Evolutionary conservation across 2,329 filamentous ascomycete genomes (phyloP).

Genomic region (Amphichorda felina): DNA sequence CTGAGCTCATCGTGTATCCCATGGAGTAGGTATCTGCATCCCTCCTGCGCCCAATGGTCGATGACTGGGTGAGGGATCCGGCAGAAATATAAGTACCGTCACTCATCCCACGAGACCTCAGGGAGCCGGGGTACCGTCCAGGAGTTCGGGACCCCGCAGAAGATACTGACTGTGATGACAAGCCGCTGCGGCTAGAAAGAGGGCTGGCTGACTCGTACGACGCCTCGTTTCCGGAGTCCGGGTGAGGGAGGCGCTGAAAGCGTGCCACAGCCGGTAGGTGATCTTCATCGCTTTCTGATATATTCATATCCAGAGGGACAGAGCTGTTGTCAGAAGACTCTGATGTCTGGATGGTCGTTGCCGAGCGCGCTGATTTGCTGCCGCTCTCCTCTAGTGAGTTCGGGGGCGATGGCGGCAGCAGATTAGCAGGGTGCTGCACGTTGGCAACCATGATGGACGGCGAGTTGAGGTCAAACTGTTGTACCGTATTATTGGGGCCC

Average conservation of each 20-base stretch:
- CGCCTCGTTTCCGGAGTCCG: constrained; percentile 45
- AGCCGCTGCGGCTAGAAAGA: constrained; percentile 46
- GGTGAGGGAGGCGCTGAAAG: constrained; percentile 58
- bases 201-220: constrained; percentile 55
- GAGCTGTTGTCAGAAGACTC: constrained; percentile 42
- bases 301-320: constrained; percentile 40
- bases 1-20: constrained; percentile 23
- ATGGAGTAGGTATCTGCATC: constrained; percentile 43
- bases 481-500: constrained; percentile 75
- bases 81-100: constrained; percentile 59
- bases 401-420: constrained; percentile 70
- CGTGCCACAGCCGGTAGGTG: constrained; percentile 65
- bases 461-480: constrained; percentile 90
- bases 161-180: constrained; percentile 46
- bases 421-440: constrained; percentile 72
- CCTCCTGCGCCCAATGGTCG: constrained; percentile 13
- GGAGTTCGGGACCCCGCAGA: constrained; percentile 42
- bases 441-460: constrained; percentile 71
- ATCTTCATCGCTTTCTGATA: constrained; percentile 69
- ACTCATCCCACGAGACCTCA: constrained; percentile 41
- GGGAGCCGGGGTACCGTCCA: constrained; percentile 35
- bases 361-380: constrained; percentile 34
- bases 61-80: constrained; percentile 35
- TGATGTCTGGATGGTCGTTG: constrained; percentile 34
- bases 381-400: constrained; percentile 65